These are phyloP conservation scores for Fusarium agapanthi DNA, from an alignment of 2,329 filamentous ascomycete genomes.

Conservation along the genomic window DNA sequence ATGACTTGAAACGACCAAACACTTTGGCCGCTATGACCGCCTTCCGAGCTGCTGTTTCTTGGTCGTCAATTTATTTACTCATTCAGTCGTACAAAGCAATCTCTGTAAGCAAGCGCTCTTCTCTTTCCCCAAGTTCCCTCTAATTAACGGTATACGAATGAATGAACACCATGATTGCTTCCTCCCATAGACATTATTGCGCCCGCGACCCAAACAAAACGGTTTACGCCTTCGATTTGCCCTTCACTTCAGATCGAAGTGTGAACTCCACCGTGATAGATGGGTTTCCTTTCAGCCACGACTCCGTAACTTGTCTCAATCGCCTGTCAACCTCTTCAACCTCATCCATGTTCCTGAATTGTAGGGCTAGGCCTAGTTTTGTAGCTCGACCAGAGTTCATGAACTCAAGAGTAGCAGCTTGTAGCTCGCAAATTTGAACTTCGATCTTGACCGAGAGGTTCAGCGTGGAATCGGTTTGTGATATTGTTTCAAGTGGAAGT, in stretches of 20 bases:
- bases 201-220: slow-evolving; percentile 12
- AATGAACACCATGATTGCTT: not conserved
- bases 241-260: slow-evolving; percentile 39
- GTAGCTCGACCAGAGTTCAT: slow-evolving; percentile 7
- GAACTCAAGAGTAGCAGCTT: slow-evolving; percentile 9
- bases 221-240: slow-evolving; percentile 34
- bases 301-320: slow-evolving; percentile 29
- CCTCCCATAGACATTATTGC: slow-evolving; percentile 3
- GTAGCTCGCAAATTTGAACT: slow-evolving; percentile 13
- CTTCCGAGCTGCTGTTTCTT: not conserved
- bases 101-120: not conserved
- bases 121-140: not conserved
- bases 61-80: slow-evolving; percentile 5
- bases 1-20: not conserved
- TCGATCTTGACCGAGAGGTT: slow-evolving; percentile 11
- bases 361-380: slow-evolving; percentile 16
- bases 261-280: slow-evolving; percentile 39
- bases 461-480: slow-evolving; percentile 27
- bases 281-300: slow-evolving; percentile 32
- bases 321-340: slow-evolving; percentile 32
- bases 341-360: slow-evolving; percentile 39
- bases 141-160: not conserved
- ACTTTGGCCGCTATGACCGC: not conserved
- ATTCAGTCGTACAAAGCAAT: slow-evolving; percentile 28
- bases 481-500: slow-evolving; percentile 42